These are phyloP conservation scores for Musa beccarii DNA, from an alignment of 176 grass and related monocot species.

Conservation along the genomic window DNA sequence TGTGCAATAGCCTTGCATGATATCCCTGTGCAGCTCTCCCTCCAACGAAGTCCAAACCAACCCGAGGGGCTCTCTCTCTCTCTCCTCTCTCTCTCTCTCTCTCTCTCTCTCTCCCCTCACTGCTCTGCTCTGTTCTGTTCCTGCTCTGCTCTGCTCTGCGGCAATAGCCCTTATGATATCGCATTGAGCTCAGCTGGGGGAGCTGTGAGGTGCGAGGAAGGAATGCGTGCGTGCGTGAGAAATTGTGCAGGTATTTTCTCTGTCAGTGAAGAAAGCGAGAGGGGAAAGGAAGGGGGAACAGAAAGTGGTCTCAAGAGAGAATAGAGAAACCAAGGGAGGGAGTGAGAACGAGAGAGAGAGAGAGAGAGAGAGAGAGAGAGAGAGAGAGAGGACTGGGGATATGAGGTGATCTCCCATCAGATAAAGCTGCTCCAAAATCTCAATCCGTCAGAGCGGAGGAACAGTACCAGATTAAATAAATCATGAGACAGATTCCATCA, in stretches of 20 bases:
- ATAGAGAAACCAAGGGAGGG: neutral
- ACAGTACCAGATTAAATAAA: slow-evolving; percentile 36
- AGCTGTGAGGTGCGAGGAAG: neutral
- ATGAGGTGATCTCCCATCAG: slow-evolving; percentile 28
- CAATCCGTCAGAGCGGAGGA: slow-evolving; percentile 3
- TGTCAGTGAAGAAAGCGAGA: neutral
- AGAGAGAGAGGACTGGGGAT: neutral
- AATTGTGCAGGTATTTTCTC: slow-evolving; percentile 27
- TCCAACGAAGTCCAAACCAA: neutral
- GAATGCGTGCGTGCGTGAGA: slow-evolving; percentile 45
- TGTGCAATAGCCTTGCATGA: neutral
- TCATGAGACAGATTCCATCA: slow-evolving; percentile 38
- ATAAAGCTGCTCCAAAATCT: slow-evolving; percentile 33
- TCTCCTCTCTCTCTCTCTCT: neutral
- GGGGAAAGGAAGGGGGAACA: slow-evolving; percentile 22
- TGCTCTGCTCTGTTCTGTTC: neutral
- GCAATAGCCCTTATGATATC: slow-evolving; percentile 14
- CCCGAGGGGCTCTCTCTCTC: neutral
- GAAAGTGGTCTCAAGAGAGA: slow-evolving; percentile 18
- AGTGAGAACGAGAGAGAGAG: neutral
- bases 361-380: slow-evolving; percentile 2
- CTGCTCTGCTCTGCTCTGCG: slow-evolving; percentile 7
- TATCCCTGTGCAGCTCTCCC: neutral
- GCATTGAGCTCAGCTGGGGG: neutral
- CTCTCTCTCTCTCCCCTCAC: neutral